A percentile compares a stretch with the other conserved stretches of the same genome.
Conservation (phyloP, 2,329 filamentous ascomycete species). For the Gremmenia infestans region DNA sequence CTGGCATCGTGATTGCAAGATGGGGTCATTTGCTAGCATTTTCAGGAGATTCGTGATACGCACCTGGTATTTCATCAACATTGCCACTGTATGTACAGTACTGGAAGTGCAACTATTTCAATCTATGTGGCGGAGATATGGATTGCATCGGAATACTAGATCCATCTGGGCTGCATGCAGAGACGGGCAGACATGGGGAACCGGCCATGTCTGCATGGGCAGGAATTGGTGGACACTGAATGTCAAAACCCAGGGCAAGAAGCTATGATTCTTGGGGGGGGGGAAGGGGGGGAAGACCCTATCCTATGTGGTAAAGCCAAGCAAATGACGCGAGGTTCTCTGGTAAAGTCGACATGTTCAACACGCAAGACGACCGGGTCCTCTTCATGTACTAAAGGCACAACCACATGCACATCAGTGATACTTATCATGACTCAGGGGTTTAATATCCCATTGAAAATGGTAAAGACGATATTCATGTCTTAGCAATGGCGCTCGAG, state of each 20-base stretch:
- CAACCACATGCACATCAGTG: background rate
- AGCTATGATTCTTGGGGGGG: no score
- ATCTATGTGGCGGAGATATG: background rate
- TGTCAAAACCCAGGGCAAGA: no score
- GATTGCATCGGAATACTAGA: background rate
- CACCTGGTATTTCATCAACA: constrained; percentile 9
- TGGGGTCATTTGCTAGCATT: background rate
- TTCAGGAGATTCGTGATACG: constrained; percentile 4
- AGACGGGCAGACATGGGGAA: no score
- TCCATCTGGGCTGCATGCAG: no score
- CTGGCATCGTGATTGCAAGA: background rate
- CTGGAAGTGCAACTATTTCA: background rate
- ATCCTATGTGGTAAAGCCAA: background rate
- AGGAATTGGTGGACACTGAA: no score
- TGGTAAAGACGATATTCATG: no score
- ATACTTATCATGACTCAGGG: no score
- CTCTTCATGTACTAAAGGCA: background rate
- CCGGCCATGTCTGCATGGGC: no score
- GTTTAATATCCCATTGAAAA: no score
- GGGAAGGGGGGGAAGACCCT: background rate
- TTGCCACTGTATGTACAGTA: background rate
- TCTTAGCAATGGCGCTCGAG: no score
- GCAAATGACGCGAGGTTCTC: background rate
- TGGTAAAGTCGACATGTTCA: background rate
- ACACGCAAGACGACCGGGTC: background rate